Percentiles rank a stretch among this genome's conserved stretches.
phyloP scores from a whole-genome alignment of 129 eudicot species.

The Pseudognaphalium luteoalbum region DNA sequence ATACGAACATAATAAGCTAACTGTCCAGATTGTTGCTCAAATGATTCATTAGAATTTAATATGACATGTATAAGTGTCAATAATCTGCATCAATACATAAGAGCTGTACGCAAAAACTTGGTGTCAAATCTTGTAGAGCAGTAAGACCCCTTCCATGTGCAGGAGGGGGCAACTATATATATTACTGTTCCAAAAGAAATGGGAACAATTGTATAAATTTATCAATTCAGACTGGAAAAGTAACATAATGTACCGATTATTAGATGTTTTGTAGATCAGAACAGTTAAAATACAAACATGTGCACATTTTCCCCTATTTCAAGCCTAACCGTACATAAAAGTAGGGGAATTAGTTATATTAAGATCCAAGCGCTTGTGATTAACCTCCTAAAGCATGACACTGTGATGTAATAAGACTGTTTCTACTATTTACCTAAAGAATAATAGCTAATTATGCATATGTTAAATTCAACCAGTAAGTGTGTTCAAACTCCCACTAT shows the following conservation, averaged over 20 bases:
- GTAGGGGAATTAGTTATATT: background rate
- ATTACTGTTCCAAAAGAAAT: background rate
- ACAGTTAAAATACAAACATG: background rate
- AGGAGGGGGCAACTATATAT: background rate
- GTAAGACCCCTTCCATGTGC: background rate
- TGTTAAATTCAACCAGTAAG: background rate
- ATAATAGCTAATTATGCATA: background rate
- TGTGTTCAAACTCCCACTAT: background rate
- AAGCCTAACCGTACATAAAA: background rate
- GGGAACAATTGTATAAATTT: background rate
- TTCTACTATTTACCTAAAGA: conserved; percentile 5
- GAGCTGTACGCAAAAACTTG: background rate
- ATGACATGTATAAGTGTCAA: background rate
- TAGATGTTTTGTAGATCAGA: background rate
- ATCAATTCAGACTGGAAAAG: background rate
- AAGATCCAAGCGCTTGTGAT: conserved; percentile 18
- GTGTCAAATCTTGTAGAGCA: background rate
- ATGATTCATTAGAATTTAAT: background rate
- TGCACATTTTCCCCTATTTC: background rate
- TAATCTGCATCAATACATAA: background rate
- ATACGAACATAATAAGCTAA: conserved; percentile 11
- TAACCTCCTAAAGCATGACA: conserved; percentile 12
- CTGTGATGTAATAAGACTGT: background rate
- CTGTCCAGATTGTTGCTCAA: conserved; percentile 6
- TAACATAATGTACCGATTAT: background rate